Conservation (phyloP, 208 protist species). For the Naegleria fowleri region DNA sequence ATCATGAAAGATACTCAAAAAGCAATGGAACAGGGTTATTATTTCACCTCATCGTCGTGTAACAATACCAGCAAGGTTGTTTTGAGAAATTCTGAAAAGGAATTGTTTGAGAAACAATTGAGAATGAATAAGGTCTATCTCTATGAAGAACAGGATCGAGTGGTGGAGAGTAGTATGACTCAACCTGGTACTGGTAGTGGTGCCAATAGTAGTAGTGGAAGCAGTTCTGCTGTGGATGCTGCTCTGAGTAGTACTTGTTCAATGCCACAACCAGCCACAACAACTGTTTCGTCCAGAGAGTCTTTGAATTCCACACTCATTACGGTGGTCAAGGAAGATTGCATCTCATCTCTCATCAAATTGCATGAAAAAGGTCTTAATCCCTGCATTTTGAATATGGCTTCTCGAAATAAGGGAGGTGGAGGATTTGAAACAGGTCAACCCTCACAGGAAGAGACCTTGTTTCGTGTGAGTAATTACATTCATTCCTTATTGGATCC, state of each 20-base stretch:
- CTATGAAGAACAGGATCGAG: neutral
- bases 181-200: no score
- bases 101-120: neutral
- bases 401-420: constrained; percentile 18
- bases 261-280: neutral
- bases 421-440: constrained; percentile 31
- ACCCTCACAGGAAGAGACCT: constrained; percentile 32
- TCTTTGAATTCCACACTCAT: neutral
- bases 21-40: neutral
- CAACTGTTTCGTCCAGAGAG: neutral
- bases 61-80: neutral
- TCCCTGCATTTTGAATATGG: constrained; percentile 38
- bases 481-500: constrained; percentile 20
- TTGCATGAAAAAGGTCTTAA: constrained; percentile 30
- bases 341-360: neutral
- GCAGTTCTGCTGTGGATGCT: no score
- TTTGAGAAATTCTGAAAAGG: neutral
- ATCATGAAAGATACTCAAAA: neutral
- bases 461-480: constrained; percentile 33
- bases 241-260: neutral
- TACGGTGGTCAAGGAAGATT: constrained; percentile 30
- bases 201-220: no score
- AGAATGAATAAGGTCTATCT: neutral
- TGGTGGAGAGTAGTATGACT: no score
- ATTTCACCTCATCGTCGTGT: no score